phyloP scores from a whole-genome alignment of 495 filamentous ascomycete species.

The Penicillium egyptiacum region DNA sequence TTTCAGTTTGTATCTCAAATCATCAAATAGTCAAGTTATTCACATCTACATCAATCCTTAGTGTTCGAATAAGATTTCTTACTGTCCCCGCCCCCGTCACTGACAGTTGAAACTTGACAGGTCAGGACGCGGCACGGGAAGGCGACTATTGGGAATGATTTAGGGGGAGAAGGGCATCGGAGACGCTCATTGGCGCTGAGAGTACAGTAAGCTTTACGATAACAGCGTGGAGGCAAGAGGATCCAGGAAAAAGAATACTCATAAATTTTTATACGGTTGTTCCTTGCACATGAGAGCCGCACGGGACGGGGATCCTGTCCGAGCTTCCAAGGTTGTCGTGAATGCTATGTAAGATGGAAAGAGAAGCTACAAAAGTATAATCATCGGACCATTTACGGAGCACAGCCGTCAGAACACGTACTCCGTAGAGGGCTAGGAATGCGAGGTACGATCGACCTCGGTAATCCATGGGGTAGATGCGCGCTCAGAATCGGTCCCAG shows the following conservation, averaged over 20 bases:
- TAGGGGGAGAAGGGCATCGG: slow-evolving; percentile 13
- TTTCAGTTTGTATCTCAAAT: slow-evolving; percentile 2
- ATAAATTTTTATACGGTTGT: not conserved
- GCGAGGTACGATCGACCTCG: not conserved
- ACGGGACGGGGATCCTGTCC: slow-evolving; percentile 11
- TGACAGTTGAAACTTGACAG: slow-evolving; percentile 29
- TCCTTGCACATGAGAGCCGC: slow-evolving; percentile 23
- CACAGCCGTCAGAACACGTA: not conserved
- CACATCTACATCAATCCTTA: not conserved
- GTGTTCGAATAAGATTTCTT: not conserved
- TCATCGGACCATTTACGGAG: not conserved
- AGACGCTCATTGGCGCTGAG: slow-evolving; percentile 14
- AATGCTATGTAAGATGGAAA: slow-evolving; percentile 11
- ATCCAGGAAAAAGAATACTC: not conserved
- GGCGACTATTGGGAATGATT: slow-evolving; percentile 27
- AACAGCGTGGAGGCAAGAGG: not conserved
- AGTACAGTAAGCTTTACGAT: slow-evolving; percentile 2
- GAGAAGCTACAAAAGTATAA: not conserved
- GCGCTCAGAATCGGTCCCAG: slow-evolving; percentile 2
- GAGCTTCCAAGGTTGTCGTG: not conserved
- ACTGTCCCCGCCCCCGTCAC: slow-evolving; percentile 15
- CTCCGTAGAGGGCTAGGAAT: no score
- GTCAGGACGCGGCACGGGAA: slow-evolving; percentile 20
- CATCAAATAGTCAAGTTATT: not conserved
- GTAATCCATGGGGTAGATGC: not conserved